These are phyloP conservation scores for Aspergillus fijiensis DNA, from an alignment of 2,329 filamentous ascomycete genomes.

Conservation along the genomic window DNA sequence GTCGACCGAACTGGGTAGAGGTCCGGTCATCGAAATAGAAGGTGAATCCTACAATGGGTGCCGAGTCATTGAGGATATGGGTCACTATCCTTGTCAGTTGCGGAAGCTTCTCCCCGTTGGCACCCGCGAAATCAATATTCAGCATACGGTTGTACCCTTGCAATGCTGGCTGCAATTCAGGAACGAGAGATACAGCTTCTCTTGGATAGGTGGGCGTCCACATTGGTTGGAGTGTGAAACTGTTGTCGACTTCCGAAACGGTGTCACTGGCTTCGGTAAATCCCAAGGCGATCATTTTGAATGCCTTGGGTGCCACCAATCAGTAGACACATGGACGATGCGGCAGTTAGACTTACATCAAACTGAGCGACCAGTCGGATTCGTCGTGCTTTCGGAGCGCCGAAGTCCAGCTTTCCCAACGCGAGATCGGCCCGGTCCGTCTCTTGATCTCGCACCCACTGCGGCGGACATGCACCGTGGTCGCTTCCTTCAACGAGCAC, in stretches of 20 bases:
- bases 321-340: background rate
- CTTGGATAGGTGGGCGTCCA: slow-evolving; percentile 6
- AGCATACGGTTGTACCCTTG: background rate
- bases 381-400: background rate
- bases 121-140: slow-evolving; percentile 8
- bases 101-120: background rate
- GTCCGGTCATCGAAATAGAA: slow-evolving; percentile 2
- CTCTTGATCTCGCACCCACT: background rate
- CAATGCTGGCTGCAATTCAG: background rate
- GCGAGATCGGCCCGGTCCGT: background rate
- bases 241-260: background rate
- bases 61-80: background rate
- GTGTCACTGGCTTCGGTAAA: background rate
- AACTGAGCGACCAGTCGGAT: background rate
- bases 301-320: background rate
- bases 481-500: background rate
- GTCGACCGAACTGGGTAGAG: slow-evolving; percentile 1
- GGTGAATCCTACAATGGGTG: background rate
- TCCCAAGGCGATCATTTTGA: slow-evolving; percentile 6
- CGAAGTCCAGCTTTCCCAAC: background rate
- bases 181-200: background rate
- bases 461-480: background rate
- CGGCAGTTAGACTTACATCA: background rate
- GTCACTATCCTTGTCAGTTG: slow-evolving; percentile 7
- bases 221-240: background rate